Conservation (phyloP, 116 monocot species). For the Thalassia testudinum region DNA sequence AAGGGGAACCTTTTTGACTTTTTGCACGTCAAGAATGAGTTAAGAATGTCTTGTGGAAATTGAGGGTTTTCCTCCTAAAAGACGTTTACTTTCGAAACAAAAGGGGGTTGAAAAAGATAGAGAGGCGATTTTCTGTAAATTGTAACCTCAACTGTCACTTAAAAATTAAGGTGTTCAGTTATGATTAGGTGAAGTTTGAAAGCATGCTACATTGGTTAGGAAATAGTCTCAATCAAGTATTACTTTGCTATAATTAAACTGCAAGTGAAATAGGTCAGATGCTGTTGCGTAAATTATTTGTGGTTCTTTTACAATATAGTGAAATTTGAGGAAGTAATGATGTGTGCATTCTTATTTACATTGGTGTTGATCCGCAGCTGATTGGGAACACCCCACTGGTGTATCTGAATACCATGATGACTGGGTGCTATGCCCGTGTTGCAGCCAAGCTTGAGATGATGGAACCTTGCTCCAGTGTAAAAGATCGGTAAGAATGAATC, state of each 20-base stretch:
- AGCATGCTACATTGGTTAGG: no score
- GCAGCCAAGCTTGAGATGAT: constrained; percentile 94
- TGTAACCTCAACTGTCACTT: no score
- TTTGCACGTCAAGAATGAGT: no score
- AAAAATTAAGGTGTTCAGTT: no score
- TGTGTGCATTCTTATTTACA: neutral
- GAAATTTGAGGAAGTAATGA: neutral
- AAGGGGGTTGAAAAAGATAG: no score
- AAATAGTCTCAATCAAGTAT: no score
- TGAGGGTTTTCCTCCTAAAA: no score
- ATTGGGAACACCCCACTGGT: constrained; percentile 90
- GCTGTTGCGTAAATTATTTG: neutral
- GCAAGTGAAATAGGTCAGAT: neutral
- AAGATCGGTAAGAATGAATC: constrained; percentile 47
- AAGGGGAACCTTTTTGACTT: no score
- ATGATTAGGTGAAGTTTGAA: no score
- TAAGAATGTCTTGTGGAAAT: no score
- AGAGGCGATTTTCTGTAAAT: no score
- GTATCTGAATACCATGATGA: constrained; percentile 52
- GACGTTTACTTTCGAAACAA: no score
- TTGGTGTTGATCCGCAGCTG: constrained; percentile 48
- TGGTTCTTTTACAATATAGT: neutral
- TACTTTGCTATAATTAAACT: neutral
- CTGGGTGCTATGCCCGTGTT: constrained; percentile 45
- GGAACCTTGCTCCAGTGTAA: constrained; percentile 95